Evolutionary conservation across 2,329 filamentous ascomycete species (phyloP), one percentile per base, ranked within the genome.

Genomic region (Tolypocladium tropicale): DNA sequence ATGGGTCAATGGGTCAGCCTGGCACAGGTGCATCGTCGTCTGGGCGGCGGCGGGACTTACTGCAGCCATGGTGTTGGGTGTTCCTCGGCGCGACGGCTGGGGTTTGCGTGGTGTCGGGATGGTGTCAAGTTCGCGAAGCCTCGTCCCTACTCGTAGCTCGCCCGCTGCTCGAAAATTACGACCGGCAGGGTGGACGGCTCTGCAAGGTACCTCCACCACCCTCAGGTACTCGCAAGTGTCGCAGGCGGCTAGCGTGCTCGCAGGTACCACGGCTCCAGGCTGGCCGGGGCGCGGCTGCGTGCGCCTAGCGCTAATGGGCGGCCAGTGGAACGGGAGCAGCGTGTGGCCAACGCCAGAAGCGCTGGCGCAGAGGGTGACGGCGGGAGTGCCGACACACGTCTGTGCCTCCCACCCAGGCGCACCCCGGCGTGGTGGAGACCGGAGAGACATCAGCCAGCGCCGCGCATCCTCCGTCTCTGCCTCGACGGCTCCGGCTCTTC

Each of bases 41-140:
- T 39, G 53, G 25, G 46, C n/a, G 50, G 50, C 37, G 41, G 55
- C 25, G 25, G 36, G 53, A 75, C 78, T 70, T 71, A 81, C 78
- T 66, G 78, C 76, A 71, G 78, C 77, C 75, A 79, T 80, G 59
- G 73, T 78, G 67, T 59, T 55, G 57, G 28, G 34, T 49, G 28
- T 54, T 52, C 37, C 55, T 52, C 54, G 34, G 43, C 33, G 48
- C 53, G 53, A 16, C 43, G 53, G 30, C 36, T 30, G 36, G 41
- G 39, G 54, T 28, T n/a, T 52, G 54, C 39, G 25, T 36, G 39
- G 43, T 37, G n/a, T n/a, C n/a, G 39, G 39, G 11, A 21, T 46
- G 53, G 55, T 49, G 46, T 49, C 28, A 10, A 32, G 28, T 49
- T 39, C 46, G 54, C 46, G 53, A 49, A 37, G 48, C 32, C 25